Evolutionary conservation across 108 stramenopile genomes (phyloP).

Genomic region (Hondaea fermentalgiana): DNA sequence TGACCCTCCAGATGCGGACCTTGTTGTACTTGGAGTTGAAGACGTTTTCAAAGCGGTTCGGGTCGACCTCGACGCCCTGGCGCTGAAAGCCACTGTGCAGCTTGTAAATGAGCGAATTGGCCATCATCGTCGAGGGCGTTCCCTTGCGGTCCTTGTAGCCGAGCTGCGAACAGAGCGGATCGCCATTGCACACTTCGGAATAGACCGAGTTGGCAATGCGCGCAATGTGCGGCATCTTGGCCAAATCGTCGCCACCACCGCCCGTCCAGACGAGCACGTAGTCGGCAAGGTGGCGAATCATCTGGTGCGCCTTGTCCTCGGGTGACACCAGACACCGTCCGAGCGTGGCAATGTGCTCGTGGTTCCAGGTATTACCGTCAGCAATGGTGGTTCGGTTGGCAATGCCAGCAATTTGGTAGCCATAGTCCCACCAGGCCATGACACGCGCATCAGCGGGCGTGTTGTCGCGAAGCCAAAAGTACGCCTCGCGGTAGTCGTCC

Average conservation of each 20-base stretch:
- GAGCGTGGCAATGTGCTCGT: constrained; percentile 95
- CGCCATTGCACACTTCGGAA: constrained; percentile 83
- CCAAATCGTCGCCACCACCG: constrained; percentile 89
- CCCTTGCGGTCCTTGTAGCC: constrained; percentile 75
- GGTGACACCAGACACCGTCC: constrained; percentile 74
- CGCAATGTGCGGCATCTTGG: constrained; percentile 88
- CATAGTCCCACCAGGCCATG: constrained; percentile 58
- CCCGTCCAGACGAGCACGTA: constrained; percentile 89
- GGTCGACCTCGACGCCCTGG: constrained; percentile 65
- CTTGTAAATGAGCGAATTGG: constrained; percentile 76
- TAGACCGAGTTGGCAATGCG: constrained; percentile 95
- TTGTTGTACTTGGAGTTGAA: constrained; percentile 89
- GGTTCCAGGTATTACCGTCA: constrained; percentile 98
- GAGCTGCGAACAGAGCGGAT: constrained; percentile 70
- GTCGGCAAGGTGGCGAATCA: constrained; percentile 83
- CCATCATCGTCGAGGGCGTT: constrained; percentile 79
- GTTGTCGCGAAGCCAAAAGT: constrained; percentile 92
- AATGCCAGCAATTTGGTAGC: constrained; percentile 76
- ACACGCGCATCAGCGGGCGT: constrained; percentile 86
- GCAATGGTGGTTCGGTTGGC: constrained; percentile 90
- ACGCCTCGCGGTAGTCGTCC: constrained; percentile 97
- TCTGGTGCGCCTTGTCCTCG: constrained; percentile 80
- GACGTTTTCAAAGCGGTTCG: constrained; percentile 57
- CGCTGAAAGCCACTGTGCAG: constrained; percentile 67
- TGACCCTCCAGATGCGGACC: constrained; percentile 90